Evolutionary conservation across 1,284 basidiomycete genomes (phyloP), one percentile per base, ranked within the genome.

Genomic region (Marasmius sp.): DNA sequence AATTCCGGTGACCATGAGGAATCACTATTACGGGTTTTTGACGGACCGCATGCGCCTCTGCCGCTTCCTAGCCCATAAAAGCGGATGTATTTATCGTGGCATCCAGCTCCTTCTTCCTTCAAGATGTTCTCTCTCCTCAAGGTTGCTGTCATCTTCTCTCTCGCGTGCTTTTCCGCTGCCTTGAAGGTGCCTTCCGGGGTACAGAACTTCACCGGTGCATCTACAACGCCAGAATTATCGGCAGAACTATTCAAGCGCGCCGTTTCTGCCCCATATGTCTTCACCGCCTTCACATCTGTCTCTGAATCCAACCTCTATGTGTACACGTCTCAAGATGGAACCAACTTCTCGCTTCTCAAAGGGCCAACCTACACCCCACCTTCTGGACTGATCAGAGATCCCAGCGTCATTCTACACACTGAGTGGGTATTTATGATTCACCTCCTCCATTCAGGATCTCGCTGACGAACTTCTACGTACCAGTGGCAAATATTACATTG

Each of bases 241-340:
- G 65, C 63, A 2, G 71, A 73, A 58, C 61, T 64, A 16, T 71
- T 74, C 65, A 74, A 74, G 49, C 70, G 73, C 14, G 73, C 71
- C n/a, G 69, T 75, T n/a, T 63, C 70, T 3, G 65, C 71, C n/a
- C 70, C 70, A 45, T 74, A 74, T 58, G 71, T 75, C 6, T 74
- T 75, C 64, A 74, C 74, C 0, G 74, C 72, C 2, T 75, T 75
- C 64, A 75, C 74, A 10, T 65, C 69, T 3, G 69, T 69, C 7
- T 75, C 74, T 6, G 71, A 75, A 56, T 75, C 73, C 8, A 75
- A 75, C 53, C 67, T 75, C 14, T 75, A 71, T 53, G 72, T 74
- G 3, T 76, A 75, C 56, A 75, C 74, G 0, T 75, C 73, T 16
- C 69, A 66, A 48, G 74, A 76, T 60, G 74, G 66, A 22, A 72